Evolutionary conservation across 306 rosid genomes (phyloP), one percentile per base, ranked within the genome.

Genomic region (Argentina anserina): DNA sequence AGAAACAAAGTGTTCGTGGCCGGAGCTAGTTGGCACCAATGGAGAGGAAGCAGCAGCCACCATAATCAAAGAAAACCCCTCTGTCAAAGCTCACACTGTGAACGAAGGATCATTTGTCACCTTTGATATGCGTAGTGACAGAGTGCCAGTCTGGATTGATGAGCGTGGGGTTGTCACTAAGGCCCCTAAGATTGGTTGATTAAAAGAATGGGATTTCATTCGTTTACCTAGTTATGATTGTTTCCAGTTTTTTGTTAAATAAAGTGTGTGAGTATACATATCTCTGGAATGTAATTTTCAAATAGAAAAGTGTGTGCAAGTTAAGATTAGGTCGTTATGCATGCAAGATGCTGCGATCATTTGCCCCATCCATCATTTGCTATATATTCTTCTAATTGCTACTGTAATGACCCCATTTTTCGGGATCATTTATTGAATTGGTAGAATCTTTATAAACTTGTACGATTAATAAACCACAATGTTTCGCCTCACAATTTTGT

Each of bases 111-210:
- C 84, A 4, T 0, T 21, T 0, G 61, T 85, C 33, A 77, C 86
- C 28, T 1, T n/a, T 5, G 86, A 88, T 75, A 65, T 80, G 28
- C 81, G 84, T 15, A 79, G 81, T 21, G 85, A 81, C 67, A 78
- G 90, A 65, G 90, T 88, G 29, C 85, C 88, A 0, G 84, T 85
- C 26, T 81, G 78, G 53, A 76, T 85, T 67, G 49, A 83, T 70
- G 67, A 67, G 8, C 66, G 58, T 1, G 56, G 69, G 7, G 3
- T 72, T 72, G 85, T 88, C 46, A 65, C 71, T 37, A 65, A 26
- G 2, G 78, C 62, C 5, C 90, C 90, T 34, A 68, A 3, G 37
- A 83, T 85, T 65, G 90, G 85, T 47, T 80, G 78, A 81, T 2
- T 3, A 59, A 4, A 7, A 43, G 4, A n/a, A 28, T 14, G 0